Evolutionary conservation across 345 rosid species (phyloP).

Genomic region (Salix suchowensis): DNA sequence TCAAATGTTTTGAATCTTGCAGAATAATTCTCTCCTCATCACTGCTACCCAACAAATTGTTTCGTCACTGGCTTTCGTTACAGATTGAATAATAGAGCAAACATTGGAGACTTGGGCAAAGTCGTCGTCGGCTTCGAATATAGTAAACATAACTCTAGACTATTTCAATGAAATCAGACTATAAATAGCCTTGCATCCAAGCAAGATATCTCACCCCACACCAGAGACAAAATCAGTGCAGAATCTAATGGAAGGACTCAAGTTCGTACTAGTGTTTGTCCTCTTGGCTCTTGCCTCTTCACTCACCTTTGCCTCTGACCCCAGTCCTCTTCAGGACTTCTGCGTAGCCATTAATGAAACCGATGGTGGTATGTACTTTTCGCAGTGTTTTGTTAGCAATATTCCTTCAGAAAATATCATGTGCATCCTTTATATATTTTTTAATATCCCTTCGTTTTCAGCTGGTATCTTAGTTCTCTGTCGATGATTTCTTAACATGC

Average conservation of each 20-base stretch:
- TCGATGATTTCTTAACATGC: neutral
- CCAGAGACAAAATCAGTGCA: neutral
- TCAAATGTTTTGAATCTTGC: no score
- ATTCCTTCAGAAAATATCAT: neutral
- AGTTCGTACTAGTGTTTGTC: neutral
- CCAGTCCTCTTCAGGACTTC: slow-evolving; percentile 15
- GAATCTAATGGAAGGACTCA: neutral
- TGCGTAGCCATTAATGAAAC: neutral
- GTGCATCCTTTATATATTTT: neutral
- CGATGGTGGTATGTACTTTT: neutral
- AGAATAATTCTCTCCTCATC: no score
- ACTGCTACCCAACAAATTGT: no score
- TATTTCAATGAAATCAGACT: neutral
- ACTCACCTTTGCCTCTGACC: neutral
- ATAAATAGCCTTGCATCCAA: neutral
- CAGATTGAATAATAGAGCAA: neutral
- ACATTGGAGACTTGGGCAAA: neutral
- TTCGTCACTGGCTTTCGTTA: no score
- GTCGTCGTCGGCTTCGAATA: neutral
- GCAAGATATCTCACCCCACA: neutral
- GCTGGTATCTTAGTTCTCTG: neutral
- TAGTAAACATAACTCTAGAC: neutral
- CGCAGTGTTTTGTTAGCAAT: no score
- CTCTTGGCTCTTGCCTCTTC: neutral
- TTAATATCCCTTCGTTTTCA: neutral